Conservation (phyloP, 2,329 filamentous ascomycete genomes). For the Cercospora sesami region DNA sequence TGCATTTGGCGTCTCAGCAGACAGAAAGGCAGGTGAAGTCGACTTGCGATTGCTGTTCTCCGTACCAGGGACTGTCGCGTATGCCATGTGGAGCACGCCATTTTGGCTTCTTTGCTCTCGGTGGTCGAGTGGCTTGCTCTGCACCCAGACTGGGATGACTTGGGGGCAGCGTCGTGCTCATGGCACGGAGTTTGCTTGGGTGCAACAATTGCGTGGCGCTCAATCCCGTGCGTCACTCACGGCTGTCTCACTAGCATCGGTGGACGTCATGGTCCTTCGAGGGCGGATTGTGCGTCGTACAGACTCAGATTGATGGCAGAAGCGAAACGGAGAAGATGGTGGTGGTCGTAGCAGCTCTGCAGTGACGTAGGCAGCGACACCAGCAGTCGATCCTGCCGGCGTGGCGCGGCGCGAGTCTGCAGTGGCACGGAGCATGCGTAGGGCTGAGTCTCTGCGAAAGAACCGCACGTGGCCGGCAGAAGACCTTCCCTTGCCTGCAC, state of each 20-base stretch:
- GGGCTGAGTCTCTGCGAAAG: background rate
- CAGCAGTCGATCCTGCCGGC: background rate
- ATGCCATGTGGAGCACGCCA: slow-evolving; percentile 20
- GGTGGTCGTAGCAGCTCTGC: background rate
- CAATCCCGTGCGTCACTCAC: background rate
- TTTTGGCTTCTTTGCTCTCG: slow-evolving; percentile 50
- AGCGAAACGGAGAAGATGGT: background rate
- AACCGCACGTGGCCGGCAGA: background rate
- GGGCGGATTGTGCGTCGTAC: background rate
- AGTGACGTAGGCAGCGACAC: background rate
- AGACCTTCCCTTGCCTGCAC: background rate
- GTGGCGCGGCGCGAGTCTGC: background rate
- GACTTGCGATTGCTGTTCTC: background rate
- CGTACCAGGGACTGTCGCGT: slow-evolving; percentile 7
- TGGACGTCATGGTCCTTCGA: background rate
- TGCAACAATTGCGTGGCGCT: background rate
- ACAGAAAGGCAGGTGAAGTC: background rate
- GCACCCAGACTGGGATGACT: slow-evolving; percentile 24
- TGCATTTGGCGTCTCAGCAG: slow-evolving; percentile 34
- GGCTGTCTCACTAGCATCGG: background rate
- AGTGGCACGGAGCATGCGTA: background rate
- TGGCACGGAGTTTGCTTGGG: background rate
- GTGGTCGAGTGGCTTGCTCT: slow-evolving; percentile 35
- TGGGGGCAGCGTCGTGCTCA: slow-evolving; percentile 4
- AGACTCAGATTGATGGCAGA: background rate